A percentile compares a stretch with the other conserved stretches of the same genome.
Conservation (phyloP, 306 rosid species). For the Cajanus cajan region DNA sequence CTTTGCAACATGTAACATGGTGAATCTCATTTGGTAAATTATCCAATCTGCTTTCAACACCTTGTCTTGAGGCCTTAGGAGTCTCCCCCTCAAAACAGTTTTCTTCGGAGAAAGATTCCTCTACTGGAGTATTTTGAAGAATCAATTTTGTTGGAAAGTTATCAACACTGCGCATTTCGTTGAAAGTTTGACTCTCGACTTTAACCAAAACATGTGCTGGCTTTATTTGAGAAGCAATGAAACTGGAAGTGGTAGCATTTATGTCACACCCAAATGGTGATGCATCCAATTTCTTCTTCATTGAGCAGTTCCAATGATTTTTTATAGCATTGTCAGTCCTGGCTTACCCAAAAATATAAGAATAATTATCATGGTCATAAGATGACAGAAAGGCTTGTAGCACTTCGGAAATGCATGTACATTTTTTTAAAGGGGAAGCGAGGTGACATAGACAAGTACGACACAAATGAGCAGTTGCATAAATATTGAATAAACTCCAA, state of each 20-base stretch:
- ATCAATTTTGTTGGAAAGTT: constrained; percentile 33
- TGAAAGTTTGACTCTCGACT: constrained; percentile 23
- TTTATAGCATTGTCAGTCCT: constrained; percentile 70
- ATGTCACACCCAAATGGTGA: constrained; percentile 33
- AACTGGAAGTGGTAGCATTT: constrained; percentile 18
- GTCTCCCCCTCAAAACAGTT: not conserved
- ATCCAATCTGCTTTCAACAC: not conserved
- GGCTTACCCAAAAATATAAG: constrained; percentile 22
- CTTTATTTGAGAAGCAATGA: constrained; percentile 7
- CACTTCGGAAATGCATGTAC: not conserved
- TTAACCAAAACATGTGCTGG: not conserved
- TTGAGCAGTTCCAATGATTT: constrained; percentile 64
- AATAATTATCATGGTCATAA: not conserved
- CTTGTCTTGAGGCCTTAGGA: not conserved
- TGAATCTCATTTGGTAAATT: not conserved
- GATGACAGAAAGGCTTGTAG: not conserved
- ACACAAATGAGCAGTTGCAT: not conserved
- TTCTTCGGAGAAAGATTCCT: not conserved
- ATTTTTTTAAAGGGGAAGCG: not conserved
- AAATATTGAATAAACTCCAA: not conserved
- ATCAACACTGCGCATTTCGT: constrained; percentile 13
- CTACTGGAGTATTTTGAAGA: constrained; percentile 25
- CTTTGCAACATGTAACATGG: not conserved
- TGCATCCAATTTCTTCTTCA: constrained; percentile 48
- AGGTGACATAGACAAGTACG: not conserved